phyloP scores from a whole-genome alignment of 2,329 filamentous ascomycete species.

The Hypoxylon rubiginosum region DNA sequence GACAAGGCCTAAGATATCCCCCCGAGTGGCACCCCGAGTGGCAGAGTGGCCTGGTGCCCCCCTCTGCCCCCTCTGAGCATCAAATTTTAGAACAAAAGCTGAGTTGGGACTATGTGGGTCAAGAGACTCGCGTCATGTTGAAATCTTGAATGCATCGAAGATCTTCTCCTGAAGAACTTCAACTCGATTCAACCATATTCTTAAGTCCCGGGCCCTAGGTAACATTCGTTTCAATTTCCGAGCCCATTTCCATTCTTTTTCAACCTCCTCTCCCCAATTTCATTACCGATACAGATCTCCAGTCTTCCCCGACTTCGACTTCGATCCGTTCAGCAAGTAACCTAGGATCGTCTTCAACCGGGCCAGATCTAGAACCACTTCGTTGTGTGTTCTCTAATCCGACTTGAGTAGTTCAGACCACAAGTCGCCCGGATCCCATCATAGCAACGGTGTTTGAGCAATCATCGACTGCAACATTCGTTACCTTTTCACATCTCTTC shows the following conservation, averaged over 20 bases:
- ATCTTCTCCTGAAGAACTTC: slow-evolving; percentile 38
- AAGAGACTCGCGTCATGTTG: slow-evolving; percentile 33
- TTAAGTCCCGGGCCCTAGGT: slow-evolving; percentile 22
- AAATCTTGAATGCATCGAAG: slow-evolving; percentile 43
- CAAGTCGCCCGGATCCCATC: slow-evolving; percentile 4
- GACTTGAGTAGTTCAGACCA: background rate
- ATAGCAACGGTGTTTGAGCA: slow-evolving; percentile 5
- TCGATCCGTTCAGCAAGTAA: slow-evolving; percentile 28
- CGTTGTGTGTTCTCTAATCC: slow-evolving; percentile 30
- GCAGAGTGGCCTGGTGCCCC: too few species aligned
- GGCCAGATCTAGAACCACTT: slow-evolving; percentile 41
- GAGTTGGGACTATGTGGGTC: slow-evolving; percentile 29
- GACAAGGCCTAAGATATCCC: slow-evolving; percentile 20
- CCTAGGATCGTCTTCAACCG: slow-evolving; percentile 17
- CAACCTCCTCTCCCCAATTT: background rate
- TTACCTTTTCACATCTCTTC: slow-evolving; percentile 14
- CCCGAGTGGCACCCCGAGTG: slow-evolving; percentile 1
- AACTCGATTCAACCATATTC: slow-evolving; percentile 17
- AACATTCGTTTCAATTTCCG: slow-evolving; percentile 25
- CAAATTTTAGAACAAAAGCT: slow-evolving; percentile 41
- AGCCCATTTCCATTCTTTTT: slow-evolving; percentile 30
- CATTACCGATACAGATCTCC: background rate
- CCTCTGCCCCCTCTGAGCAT: slow-evolving; percentile 25
- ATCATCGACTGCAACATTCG: slow-evolving; percentile 23
- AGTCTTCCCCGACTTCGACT: slow-evolving; percentile 29